phyloP scores from a whole-genome alignment of 345 rosid genomes.

The Rhodamnia rubescens region DNA sequence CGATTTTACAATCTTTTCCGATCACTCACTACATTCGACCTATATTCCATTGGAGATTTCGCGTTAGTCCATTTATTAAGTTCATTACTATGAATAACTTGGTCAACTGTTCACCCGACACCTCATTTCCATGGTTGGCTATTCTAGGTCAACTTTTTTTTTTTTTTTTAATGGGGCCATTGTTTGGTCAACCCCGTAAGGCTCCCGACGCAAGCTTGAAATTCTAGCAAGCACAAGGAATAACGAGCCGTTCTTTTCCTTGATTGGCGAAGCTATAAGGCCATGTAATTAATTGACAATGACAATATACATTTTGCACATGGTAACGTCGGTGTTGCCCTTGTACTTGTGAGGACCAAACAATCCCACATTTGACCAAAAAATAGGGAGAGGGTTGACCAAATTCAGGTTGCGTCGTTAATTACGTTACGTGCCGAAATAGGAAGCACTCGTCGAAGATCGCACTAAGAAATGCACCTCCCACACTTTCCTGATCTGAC shows the following conservation, averaged over 20 bases:
- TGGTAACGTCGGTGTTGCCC: background rate
- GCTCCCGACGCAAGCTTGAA: background rate
- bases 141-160: background rate
- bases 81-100: too few species aligned
- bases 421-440: background rate
- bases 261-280: too few species aligned
- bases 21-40: background rate
- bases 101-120: background rate
- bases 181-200: background rate
- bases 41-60: background rate
- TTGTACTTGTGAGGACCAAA: background rate
- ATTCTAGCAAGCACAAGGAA: background rate
- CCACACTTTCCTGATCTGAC: background rate
- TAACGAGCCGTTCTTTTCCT: background rate
- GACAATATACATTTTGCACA: background rate
- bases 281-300: background rate
- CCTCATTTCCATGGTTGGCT: background rate
- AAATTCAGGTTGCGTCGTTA: background rate
- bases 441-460: background rate
- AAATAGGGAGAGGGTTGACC: background rate
- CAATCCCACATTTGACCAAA: background rate
- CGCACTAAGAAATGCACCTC: background rate
- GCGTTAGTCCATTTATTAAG: background rate
- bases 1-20: background rate
- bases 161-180: background rate